Base-by-base conservation (phyloP, 1,139 yeast genomes). In the Suhomyces ambrosiae region DNA sequence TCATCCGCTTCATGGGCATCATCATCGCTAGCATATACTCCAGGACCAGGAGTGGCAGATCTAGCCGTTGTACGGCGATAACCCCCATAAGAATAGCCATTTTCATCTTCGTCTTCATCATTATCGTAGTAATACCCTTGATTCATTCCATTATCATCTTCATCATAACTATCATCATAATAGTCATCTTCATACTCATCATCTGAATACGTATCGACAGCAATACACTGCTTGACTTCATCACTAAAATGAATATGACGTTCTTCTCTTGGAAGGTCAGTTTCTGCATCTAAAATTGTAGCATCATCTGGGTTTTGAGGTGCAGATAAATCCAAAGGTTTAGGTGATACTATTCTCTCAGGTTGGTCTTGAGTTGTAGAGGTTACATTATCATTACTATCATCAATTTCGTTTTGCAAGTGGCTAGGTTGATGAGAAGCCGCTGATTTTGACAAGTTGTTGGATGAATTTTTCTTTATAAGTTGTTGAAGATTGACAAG, bases 171-270 rank as follows among this genome's bases (percentile, higher is more conserved):
- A n/a, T 42, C 41, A 10, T 37, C 41, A 15, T 36, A 61, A 11
- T 55, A 65, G 21, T 57, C 64, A 10, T 52, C 58, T 7, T 53
- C 55, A 23, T 52, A 54, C 15, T 49, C 75, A 30, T 68, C 65
- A 33, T 65, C 71, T 7, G 63, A 56, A 33, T 48, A 57, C 11
- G 61, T 55, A 44, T 80, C 80, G 13, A 87, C 58, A 0, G 95
- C 88, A 42, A 86, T 79, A 60, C 97, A 90, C 62, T 92, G 97
- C 57, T 86, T 90, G 18, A 92, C 98, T 41, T 89, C 80, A 54
- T 88, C 95, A 56, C 85, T 90, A 63, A 92, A 92, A 63, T 89
- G 97, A 41, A 90, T 89, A 48, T 76, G 92, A 45, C 92, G 74
- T 32, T 63, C 68, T 38, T 62, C 65, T 46, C 62, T 62, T n/a